Evolutionary conservation across 352 stramenopile species (phyloP).

Genomic region (Phytopythium sindhum): DNA sequence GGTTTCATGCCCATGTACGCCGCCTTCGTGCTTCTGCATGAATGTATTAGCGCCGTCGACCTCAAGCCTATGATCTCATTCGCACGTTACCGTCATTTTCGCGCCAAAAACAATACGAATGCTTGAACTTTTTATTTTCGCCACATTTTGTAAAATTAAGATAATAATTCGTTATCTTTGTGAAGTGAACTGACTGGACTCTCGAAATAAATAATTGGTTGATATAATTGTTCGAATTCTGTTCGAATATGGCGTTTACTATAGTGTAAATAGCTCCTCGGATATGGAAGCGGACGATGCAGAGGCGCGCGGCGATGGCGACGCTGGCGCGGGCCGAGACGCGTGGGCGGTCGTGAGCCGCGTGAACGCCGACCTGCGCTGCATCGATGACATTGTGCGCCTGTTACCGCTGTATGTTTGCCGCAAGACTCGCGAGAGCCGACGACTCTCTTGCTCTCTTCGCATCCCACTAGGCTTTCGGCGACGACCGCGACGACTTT

Average conservation of each 20-base stretch:
- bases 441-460: background rate
- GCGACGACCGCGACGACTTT: constrained; percentile 34
- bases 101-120: no score
- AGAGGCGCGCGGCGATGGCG: background rate
- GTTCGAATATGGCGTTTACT: background rate
- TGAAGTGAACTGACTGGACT: no score
- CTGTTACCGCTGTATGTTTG: background rate
- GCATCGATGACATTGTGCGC: constrained; percentile 15
- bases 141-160: no score
- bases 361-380: constrained; percentile 35
- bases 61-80: no score
- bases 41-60: no score
- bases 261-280: constrained; percentile 11
- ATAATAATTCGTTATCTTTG: no score
- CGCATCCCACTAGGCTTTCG: constrained; percentile 15
- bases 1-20: no score
- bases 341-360: constrained; percentile 22
- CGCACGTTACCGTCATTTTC: no score
- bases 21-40: no score
- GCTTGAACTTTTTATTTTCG: no score
- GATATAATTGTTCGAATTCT: background rate
- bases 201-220: no score
- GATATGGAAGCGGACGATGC: constrained; percentile 4
- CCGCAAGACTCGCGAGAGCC: background rate
- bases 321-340: constrained; percentile 7